Evolutionary conservation across 2,329 filamentous ascomycete genomes (phyloP).

Genomic region (Fusarium anthophilum): DNA sequence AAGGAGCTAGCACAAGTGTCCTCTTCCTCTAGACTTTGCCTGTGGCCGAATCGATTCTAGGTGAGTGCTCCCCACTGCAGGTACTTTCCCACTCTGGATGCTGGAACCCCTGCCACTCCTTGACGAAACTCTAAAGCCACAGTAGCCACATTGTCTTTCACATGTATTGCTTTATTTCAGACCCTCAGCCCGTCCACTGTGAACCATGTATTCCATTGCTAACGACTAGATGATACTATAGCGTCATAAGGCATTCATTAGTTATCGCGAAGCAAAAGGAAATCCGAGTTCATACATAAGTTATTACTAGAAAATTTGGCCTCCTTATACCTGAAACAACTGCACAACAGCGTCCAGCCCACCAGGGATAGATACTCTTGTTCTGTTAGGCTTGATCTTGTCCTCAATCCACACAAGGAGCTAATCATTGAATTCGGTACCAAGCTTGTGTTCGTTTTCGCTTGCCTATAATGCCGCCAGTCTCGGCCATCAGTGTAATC

Average conservation of each 20-base stretch:
- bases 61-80: constrained; percentile 38
- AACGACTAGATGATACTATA: not conserved
- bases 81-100: constrained; percentile 20
- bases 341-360: constrained; percentile 46
- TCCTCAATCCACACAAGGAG: constrained; percentile 47
- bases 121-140: constrained; percentile 17
- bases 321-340: constrained; percentile 50
- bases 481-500: not conserved
- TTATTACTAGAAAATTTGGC: constrained; percentile 52
- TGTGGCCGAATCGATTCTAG: constrained; percentile 35
- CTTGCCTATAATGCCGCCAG: constrained; percentile 41
- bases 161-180: not conserved
- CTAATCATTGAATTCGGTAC: constrained; percentile 49
- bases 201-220: not conserved
- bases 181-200: not conserved
- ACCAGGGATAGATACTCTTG: constrained; percentile 41
- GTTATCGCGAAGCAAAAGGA: not conserved
- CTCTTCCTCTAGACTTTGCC: constrained; percentile 31
- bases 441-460: constrained; percentile 49
- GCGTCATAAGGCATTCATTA: not conserved
- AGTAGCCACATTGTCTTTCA: not conserved
- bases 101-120: constrained; percentile 14
- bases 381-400: constrained; percentile 46
- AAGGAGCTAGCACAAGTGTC: constrained; percentile 45
- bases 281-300: constrained; percentile 48